Evolutionary conservation across 306 rosid genomes (phyloP), one percentile per base, ranked within the genome.

Genomic region (Lagenaria siceraria): DNA sequence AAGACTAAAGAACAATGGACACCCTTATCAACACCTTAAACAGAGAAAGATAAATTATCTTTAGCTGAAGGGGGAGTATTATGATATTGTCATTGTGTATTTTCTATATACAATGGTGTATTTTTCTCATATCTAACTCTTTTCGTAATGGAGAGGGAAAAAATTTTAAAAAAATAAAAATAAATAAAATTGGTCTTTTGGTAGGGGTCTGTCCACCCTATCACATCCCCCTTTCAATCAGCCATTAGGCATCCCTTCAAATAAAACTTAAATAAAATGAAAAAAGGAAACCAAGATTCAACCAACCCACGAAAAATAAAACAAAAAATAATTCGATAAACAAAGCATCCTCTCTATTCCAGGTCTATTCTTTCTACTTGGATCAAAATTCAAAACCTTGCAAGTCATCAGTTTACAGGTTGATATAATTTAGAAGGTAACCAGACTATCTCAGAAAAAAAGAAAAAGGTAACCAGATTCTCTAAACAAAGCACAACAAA

Each of bases 351-450:
- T 21, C 75, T 46, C 56, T 21, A 24, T 71, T 71, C 58, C 55
- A 48, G 40, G 36, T 27, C 40, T 25, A 71, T 8, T 7, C 74
- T 71, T 46, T 25, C 76, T 71, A 71, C 24, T 71, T 71, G 40
- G 58, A 71, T 43, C 76, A 71, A 46, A 75, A 75, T 21, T 75
- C 52, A 55, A 75, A 75, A 55, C 52, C 53, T 56, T 75, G 66
- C 53, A 54, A 56, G 36, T 75, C 54, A 15, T 72, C 56, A 51
- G 61, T 17, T 18, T 49, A 72, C 60, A 72, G 60, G 77, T 49
- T 48, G 24, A 71, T 71, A 71, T 71, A 71, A 71, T 71, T 49
- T 46, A 46, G 59, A 24, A 46, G 76, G 8, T 15, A 43, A 71
- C 58, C 58, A 10, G 12, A 42, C 48, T 33, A 33, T 42, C 48